These are phyloP conservation scores for Phycomyces blakesleeanus DNA, from an alignment of 192 early-diverging fungal species.

Conservation along the genomic window DNA sequence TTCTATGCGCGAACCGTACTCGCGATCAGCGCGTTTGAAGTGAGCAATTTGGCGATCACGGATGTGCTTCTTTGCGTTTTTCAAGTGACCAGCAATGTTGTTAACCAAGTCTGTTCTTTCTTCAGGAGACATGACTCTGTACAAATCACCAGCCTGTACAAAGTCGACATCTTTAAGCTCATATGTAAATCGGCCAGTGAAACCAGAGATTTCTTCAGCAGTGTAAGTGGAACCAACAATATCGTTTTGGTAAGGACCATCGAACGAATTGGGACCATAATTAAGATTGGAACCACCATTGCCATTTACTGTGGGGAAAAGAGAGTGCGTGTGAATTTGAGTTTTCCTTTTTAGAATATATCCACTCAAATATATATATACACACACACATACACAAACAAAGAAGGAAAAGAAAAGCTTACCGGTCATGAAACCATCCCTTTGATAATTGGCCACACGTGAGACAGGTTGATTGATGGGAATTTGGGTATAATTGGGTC, in stretches of 20 bases:
- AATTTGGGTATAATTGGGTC: conserved; percentile 74
- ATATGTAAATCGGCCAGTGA: conserved; percentile 60
- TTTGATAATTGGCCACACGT: conserved; percentile 64
- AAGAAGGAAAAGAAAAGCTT: no score
- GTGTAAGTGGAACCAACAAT: conserved; percentile 47
- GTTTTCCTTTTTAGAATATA: no score
- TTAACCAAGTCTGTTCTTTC: conserved; percentile 58
- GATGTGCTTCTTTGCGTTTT: conserved; percentile 61
- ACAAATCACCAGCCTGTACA: conserved; percentile 62
- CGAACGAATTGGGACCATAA: conserved; percentile 70
- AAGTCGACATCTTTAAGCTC: conserved; percentile 58
- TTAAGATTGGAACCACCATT: conserved; percentile 59
- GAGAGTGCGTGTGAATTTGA: no score
- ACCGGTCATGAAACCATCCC: conserved; percentile 64
- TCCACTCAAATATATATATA: no score
- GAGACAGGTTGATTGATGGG: conserved; percentile 77
- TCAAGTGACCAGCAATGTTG: conserved; percentile 61
- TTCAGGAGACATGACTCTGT: conserved; percentile 58
- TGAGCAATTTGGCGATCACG: conserved; percentile 64
- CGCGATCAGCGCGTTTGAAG: conserved; percentile 71
- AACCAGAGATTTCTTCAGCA: conserved; percentile 43
- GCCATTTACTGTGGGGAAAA: conserved; percentile 29
- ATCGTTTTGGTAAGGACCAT: conserved; percentile 56
- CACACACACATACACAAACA: no score
- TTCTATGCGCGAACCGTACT: conserved; percentile 69